phyloP scores from a whole-genome alignment of 2,329 filamentous ascomycete species.

The Pseudogymnoascus sp. region DNA sequence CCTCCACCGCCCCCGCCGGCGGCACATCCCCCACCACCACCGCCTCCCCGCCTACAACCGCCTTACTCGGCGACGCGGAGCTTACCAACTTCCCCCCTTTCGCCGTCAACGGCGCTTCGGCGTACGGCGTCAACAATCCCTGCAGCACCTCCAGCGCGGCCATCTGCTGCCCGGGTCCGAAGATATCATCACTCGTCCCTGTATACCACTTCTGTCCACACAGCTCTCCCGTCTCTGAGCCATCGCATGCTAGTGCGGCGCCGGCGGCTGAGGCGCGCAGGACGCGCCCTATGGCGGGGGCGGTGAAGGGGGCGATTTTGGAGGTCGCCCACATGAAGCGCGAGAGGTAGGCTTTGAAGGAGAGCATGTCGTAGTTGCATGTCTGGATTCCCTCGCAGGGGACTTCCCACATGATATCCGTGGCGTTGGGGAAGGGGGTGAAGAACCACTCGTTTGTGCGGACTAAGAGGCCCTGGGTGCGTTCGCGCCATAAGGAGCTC shows the following conservation, averaged over 20 bases:
- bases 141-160: conserved; percentile 58
- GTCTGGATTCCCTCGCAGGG: conserved; percentile 54
- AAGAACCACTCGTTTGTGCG: conserved; percentile 48
- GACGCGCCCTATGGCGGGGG: conserved; percentile 40
- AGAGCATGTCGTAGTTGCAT: conserved; percentile 60
- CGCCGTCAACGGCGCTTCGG: conserved; percentile 35
- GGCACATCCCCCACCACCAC: not conserved
- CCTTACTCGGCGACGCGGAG: not conserved
- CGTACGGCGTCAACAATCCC: conserved; percentile 45
- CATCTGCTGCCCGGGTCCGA: conserved; percentile 59
- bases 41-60: not conserved
- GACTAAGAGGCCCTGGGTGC: conserved; percentile 46
- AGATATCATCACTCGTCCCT: conserved; percentile 47
- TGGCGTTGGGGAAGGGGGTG: conserved; percentile 43
- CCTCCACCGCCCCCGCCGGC: not conserved
- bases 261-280: conserved; percentile 49
- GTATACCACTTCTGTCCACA: conserved; percentile 61
- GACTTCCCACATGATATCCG: conserved; percentile 58
- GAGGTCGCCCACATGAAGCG: conserved; percentile 58
- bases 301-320: conserved; percentile 50
- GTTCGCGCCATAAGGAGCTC: conserved; percentile 47
- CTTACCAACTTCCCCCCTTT: not conserved
- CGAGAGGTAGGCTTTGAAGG: conserved; percentile 62
- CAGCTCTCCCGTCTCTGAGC: conserved; percentile 43
- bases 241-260: conserved; percentile 52